Evolutionary conservation across 2,329 filamentous ascomycete genomes (phyloP).

Genomic region (Ophiobolus disseminans): DNA sequence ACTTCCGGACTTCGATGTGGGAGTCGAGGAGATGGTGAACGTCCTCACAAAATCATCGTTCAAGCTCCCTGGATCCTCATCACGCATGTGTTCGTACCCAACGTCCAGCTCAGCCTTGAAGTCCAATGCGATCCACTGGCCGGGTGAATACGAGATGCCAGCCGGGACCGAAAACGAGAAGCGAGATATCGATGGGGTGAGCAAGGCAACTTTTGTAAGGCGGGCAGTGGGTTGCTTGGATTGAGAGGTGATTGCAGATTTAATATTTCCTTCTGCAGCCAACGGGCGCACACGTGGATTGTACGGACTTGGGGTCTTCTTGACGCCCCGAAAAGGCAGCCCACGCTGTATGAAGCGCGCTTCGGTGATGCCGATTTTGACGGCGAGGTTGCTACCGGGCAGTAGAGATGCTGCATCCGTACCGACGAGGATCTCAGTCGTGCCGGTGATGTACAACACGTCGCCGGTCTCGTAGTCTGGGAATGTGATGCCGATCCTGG

Average conservation of each 20-base stretch:
- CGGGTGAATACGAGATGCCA: conserved; percentile 64
- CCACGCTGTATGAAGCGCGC: conserved; percentile 69
- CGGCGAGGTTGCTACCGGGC: conserved; percentile 73
- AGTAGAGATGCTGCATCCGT: conserved; percentile 68
- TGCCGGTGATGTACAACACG: conserved; percentile 77
- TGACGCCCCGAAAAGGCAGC: conserved; percentile 70
- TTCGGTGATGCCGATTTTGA: conserved; percentile 69
- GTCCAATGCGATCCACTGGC: conserved; percentile 79
- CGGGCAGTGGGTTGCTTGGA: conserved; percentile 54
- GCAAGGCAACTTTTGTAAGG: conserved; percentile 63
- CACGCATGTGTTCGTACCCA: conserved; percentile 84
- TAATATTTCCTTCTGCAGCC: conserved; percentile 60
- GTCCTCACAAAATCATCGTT: conserved; percentile 87
- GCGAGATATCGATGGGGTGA: conserved; percentile 72
- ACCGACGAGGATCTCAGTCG: conserved; percentile 70
- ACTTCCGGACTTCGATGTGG: conserved; percentile 29
- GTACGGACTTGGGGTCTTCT: conserved; percentile 73
- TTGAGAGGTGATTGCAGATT: conserved; percentile 13
- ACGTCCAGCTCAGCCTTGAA: conserved; percentile 72
- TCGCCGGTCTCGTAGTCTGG: conserved; percentile 77
- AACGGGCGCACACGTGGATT: conserved; percentile 76
- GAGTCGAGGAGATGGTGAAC: conserved; percentile 76
- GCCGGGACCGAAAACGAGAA: conserved; percentile 64
- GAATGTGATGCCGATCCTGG: conserved; percentile 72
- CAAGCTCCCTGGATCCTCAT: conserved; percentile 77